Conservation (phyloP, 164 flowering plant genomes). For the Buxus sempervirens region DNA sequence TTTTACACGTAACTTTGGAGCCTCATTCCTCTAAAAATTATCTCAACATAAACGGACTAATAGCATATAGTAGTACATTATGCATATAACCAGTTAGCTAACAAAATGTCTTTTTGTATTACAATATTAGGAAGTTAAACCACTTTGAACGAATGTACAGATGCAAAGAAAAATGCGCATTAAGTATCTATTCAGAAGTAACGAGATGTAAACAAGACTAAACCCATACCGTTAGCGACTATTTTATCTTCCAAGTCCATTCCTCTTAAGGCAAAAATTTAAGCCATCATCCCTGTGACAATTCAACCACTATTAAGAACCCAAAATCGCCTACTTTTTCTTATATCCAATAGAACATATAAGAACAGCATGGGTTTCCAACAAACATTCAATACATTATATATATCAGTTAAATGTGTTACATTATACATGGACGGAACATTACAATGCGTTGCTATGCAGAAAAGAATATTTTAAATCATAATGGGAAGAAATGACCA, state of each 20-base stretch:
- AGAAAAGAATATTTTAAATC: too few species aligned
- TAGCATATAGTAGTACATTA: not conserved
- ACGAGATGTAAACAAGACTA: not conserved
- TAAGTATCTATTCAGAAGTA: not conserved
- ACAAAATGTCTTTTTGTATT: too few species aligned
- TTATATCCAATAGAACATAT: too few species aligned
- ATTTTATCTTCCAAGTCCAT: conserved; percentile 50
- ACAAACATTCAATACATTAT: not conserved
- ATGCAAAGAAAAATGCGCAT: not conserved
- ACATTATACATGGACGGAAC: not conserved
- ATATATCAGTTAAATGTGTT: not conserved
- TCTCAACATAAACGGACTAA: not conserved
- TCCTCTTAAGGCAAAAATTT: conserved; percentile 3
- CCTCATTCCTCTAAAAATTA: not conserved
- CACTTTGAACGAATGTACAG: too few species aligned
- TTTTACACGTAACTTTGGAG: not conserved
- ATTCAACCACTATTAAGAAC: not conserved
- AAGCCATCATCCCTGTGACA: conserved; percentile 22
- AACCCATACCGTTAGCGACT: conserved; percentile 36
- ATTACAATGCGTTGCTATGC: not conserved
- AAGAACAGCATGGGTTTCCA: not conserved
- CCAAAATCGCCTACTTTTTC: not conserved
- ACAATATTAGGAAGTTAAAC: too few species aligned
- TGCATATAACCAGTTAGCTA: not conserved
- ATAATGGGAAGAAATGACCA: not conserved